phyloP scores from a whole-genome alignment of 805 yeast genomes.

The Saturnispora sekii region DNA sequence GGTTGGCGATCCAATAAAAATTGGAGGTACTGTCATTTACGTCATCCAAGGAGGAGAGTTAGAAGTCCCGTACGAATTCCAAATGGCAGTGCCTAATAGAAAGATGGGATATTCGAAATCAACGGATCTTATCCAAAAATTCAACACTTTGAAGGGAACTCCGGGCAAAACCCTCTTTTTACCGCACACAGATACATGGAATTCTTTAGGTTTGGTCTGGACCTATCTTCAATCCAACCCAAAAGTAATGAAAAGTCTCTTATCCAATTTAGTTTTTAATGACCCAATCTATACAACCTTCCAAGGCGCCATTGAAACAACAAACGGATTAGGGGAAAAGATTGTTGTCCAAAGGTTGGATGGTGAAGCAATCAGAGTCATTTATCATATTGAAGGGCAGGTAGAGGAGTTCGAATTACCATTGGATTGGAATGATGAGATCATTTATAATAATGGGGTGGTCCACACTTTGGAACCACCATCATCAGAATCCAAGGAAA shows the following conservation, averaged over 20 bases:
- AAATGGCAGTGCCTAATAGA: constrained; percentile 52
- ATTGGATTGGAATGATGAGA: constrained; percentile 39
- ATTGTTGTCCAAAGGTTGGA: constrained; percentile 2
- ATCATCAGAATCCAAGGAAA: neutral
- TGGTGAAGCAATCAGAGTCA: constrained; percentile 8
- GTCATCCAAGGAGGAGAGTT: constrained; percentile 46
- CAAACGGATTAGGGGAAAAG: constrained; percentile 6
- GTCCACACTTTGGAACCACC: constrained; percentile 47
- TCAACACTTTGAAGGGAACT: constrained; percentile 35
- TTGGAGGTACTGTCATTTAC: constrained; percentile 63
- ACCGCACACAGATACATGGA: constrained; percentile 76
- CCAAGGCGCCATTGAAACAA: constrained; percentile 21
- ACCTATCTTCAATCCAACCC: constrained; percentile 47
- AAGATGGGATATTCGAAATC: constrained; percentile 57
- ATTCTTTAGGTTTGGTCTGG: constrained; percentile 45
- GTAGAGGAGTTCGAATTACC: constrained; percentile 5
- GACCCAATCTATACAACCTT: constrained; percentile 62
- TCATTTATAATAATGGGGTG: constrained; percentile 76
- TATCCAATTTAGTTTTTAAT: constrained; percentile 52
- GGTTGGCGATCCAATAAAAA: constrained; percentile 28
- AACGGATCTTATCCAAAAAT: constrained; percentile 36
- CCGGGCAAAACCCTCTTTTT: constrained; percentile 67
- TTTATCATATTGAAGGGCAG: constrained; percentile 4
- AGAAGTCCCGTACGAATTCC: constrained; percentile 52
- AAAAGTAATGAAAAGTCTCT: constrained; percentile 38